Evolutionary conservation across 1,284 basidiomycete genomes (phyloP), one percentile per base, ranked within the genome.

Genomic region (Ganoderma meredithae): DNA sequence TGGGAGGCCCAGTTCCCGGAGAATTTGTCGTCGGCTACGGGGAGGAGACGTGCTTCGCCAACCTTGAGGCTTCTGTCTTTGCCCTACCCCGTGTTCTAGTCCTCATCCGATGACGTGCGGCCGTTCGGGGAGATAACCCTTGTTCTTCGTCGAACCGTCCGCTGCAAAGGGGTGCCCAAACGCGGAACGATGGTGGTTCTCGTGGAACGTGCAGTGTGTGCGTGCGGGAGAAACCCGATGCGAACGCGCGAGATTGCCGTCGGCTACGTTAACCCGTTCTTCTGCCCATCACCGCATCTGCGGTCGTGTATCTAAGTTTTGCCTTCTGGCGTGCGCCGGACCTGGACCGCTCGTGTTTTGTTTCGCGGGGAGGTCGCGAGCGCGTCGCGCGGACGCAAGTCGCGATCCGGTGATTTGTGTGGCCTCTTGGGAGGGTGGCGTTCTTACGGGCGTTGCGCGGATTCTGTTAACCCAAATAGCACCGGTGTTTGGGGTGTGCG

Each of bases 21-120:
- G 52, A 55, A 55, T 55, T 55, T 55, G 52, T 55, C 31, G 27
- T 55, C 52, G 52, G 52, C 52, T 55, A 55, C 13, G 27, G 52
- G 27, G 15, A 55, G 52, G 47, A 36, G 36, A 9, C 12, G 27
- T 55, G 27, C 52, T 55, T 55, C 52, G 31, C 15, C 52, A 33
- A 19, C 52, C 17, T 33, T 55, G 31, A 31, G 13, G 27, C 52
- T 55, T 55, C 27, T 55, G 44, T 8, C n/a, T 31, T 17, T 27
- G 13, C 27, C 15, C 22, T 10, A 19, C 44, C 19, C n/a, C 52
- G 52, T 31, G 52, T 53, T 53, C 47, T 25, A 25, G 27, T 55
- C 13, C 52, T 55, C 12, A 15, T 13, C 22, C 8, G 22, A 49
- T 49, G 47, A 49, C 47, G 47, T 49, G 22, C 47, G 19, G 22